A percentile compares a stretch with the other conserved stretches of the same genome.
These are phyloP conservation scores for Botrytis hyacinthi DNA, from an alignment of 2,329 filamentous ascomycete species.

Conservation along the genomic window DNA sequence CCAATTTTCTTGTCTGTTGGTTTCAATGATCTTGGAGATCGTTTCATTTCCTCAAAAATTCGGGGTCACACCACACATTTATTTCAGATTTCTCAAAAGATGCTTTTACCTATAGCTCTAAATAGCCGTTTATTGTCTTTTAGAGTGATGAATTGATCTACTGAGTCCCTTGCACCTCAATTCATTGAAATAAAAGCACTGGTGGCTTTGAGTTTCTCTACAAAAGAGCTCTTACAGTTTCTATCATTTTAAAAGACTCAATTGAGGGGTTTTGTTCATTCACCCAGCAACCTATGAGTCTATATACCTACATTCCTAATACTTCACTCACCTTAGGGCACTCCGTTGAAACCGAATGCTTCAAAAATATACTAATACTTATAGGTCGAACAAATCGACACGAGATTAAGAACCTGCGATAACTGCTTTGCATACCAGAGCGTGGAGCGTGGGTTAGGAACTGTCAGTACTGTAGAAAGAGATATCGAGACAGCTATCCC, in stretches of 20 bases:
- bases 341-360: not conserved
- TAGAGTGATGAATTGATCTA: no score
- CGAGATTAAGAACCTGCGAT: not conserved
- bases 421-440: slow-evolving; percentile 1
- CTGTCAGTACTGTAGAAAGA: not conserved
- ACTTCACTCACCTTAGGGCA: not conserved
- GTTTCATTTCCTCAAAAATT: not conserved
- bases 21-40: no score
- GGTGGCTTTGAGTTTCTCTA: not conserved
- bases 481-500: not conserved
- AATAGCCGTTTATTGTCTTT: no score
- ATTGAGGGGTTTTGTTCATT: not conserved
- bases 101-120: no score
- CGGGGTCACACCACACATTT: not conserved
- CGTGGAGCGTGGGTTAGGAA: not conserved
- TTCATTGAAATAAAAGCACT: no score
- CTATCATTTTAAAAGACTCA: not conserved
- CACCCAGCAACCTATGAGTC: not conserved
- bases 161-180: no score
- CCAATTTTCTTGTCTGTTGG: no score
- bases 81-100: not conserved
- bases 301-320: not conserved
- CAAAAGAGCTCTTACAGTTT: not conserved
- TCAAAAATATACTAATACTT: not conserved
- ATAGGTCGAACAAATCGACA: not conserved